Evolutionary conservation across 2,329 filamentous ascomycete species (phyloP).

Genomic region (Tolypocladium amazonense): DNA sequence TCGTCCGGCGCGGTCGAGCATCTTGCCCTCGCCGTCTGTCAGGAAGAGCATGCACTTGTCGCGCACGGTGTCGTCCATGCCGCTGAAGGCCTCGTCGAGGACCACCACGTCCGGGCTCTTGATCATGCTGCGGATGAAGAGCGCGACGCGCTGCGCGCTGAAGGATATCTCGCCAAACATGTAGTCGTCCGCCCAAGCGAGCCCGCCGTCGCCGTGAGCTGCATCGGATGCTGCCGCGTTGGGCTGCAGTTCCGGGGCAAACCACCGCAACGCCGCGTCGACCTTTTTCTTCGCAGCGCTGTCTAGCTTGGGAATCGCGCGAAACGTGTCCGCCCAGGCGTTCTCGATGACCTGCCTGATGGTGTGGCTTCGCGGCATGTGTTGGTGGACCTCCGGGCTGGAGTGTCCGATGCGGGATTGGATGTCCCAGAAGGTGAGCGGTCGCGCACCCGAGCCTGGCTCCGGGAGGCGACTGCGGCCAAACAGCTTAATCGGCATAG

Average conservation of each 20-base stretch:
- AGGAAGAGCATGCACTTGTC: conserved; percentile 83
- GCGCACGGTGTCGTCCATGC: conserved; percentile 71
- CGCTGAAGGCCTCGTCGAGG: conserved; percentile 79
- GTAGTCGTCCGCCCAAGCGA: conserved; percentile 56
- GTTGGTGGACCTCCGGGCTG: conserved; percentile 85
- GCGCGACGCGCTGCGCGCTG: conserved; percentile 70
- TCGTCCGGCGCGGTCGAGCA: conserved; percentile 17
- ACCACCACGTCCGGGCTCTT: conserved; percentile 75
- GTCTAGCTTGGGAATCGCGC: conserved; percentile 56
- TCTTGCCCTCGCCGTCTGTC: conserved; percentile 47
- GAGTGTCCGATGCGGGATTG: conserved; percentile 86
- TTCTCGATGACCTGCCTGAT: conserved; percentile 69
- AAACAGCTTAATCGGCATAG: conserved; percentile 77
- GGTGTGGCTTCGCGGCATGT: conserved; percentile 72
- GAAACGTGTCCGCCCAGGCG: conserved; percentile 84
- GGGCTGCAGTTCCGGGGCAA: conserved; percentile 67
- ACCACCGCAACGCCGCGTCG: conserved; percentile 63
- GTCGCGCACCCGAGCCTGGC: conserved; percentile 51
- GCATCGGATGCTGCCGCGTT: conserved; percentile 13
- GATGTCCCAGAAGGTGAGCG: conserved; percentile 86
- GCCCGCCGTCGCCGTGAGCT: conserved; percentile 7
- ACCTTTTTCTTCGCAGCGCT: conserved; percentile 47
- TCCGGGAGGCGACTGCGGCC: conserved; percentile 70
- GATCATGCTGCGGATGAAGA: conserved; percentile 74
- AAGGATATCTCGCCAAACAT: conserved; percentile 69